Conservation (phyloP, 257 asterid species). For the Solanum chaucha region DNA sequence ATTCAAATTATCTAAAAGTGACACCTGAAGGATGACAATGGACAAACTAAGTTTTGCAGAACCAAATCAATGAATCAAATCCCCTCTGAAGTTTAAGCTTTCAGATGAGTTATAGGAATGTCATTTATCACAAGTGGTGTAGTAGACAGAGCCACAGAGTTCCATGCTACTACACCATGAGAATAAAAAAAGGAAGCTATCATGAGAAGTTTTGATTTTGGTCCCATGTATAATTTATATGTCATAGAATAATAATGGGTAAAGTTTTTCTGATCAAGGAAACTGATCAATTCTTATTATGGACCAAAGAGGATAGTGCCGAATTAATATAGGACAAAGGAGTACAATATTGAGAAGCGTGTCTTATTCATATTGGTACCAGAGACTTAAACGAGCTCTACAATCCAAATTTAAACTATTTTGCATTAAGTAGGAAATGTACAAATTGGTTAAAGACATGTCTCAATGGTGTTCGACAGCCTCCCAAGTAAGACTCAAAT, state of each 20-base stretch:
- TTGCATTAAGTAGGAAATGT: background rate
- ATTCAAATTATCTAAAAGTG: background rate
- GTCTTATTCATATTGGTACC: background rate
- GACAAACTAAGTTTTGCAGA: background rate
- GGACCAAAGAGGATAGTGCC: background rate
- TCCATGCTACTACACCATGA: background rate
- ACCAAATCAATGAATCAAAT: background rate
- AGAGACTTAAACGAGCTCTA: background rate
- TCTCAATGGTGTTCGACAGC: background rate
- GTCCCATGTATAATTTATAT: background rate
- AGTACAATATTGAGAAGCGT: background rate
- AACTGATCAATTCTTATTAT: background rate
- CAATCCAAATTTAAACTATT: background rate
- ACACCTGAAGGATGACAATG: background rate
- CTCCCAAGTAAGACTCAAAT: background rate
- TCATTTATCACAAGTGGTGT: background rate
- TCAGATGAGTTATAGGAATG: background rate
- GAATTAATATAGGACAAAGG: background rate
- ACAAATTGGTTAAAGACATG: background rate
- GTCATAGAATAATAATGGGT: background rate
- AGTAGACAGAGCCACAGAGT: background rate
- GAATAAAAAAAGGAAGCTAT: background rate
- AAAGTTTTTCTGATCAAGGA: background rate
- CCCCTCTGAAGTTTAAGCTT: background rate
- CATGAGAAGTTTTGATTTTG: background rate